phyloP scores from a whole-genome alignment of 108 stramenopile species.

The Phaeodactylum tricornutum region DNA sequence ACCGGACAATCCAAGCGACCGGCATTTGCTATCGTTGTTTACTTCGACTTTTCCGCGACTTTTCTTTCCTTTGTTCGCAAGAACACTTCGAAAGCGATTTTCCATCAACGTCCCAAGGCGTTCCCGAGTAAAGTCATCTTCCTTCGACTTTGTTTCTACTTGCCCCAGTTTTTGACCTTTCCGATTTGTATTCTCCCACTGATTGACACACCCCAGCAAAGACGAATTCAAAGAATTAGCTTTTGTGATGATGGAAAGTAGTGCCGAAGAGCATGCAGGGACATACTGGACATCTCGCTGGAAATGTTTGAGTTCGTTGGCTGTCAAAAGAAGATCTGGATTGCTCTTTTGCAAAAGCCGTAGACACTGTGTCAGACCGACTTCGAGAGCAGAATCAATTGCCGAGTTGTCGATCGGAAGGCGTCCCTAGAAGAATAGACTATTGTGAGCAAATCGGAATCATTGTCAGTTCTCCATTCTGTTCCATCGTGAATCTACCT shows the following conservation, averaged over 20 bases:
- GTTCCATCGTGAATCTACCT: constrained; percentile 22
- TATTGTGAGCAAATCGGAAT: background rate
- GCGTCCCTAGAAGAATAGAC: constrained; percentile 30
- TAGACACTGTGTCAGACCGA: constrained; percentile 48
- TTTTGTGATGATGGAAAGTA: constrained; percentile 35
- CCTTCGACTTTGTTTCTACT: background rate
- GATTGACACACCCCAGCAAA: too few species aligned
- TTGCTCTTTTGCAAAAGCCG: constrained; percentile 59
- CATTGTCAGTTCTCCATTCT: background rate
- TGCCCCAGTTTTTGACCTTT: background rate
- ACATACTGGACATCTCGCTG: constrained; percentile 67
- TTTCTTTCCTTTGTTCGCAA: background rate
- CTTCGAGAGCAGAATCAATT: constrained; percentile 56
- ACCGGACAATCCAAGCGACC: too few species aligned
- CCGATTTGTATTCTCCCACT: background rate
- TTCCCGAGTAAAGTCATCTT: background rate
- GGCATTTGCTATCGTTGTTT: background rate
- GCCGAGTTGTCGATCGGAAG: constrained; percentile 63
- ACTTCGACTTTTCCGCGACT: background rate
- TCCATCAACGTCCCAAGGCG: background rate
- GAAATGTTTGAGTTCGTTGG: constrained; percentile 42
- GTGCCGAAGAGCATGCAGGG: constrained; percentile 44
- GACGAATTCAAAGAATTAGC: background rate
- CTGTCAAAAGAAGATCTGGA: constrained; percentile 54
- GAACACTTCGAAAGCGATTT: background rate